Conservation (phyloP, 768 basidiomycete genomes). For the Crepidotus variabilis region DNA sequence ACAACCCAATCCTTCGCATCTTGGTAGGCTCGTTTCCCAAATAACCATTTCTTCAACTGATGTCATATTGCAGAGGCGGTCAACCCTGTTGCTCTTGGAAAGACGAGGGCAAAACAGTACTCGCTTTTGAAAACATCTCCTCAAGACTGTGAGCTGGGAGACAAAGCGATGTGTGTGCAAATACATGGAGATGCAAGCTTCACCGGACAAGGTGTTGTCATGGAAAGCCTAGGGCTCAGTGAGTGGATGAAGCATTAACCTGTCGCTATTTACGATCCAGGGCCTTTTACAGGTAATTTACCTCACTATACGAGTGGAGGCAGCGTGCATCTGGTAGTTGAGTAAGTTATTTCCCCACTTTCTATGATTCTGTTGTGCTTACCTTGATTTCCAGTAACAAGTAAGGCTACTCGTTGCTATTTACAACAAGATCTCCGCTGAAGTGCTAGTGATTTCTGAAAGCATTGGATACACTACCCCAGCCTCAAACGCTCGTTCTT, state of each 20-base stretch:
- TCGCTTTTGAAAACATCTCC: constrained; percentile 67
- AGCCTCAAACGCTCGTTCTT: constrained; percentile 78
- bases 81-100: constrained; percentile 84
- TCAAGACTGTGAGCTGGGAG: constrained; percentile 50
- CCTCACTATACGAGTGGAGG: constrained; percentile 93
- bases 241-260: constrained; percentile 21
- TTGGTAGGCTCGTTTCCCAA: constrained; percentile 37
- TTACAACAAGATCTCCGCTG: neutral
- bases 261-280: neutral
- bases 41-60: constrained; percentile 7
- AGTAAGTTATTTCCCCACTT: constrained; percentile 46
- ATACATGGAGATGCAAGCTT: constrained; percentile 93
- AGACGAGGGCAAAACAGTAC: constrained; percentile 89
- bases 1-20: constrained; percentile 76
- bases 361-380: neutral
- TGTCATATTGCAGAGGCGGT: constrained; percentile 64
- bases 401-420: constrained; percentile 25
- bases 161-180: constrained; percentile 84
- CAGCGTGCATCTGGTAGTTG: constrained; percentile 86
- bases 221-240: constrained; percentile 86
- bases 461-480: constrained; percentile 94
- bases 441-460: constrained; percentile 5
- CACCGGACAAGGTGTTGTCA: constrained; percentile 85
- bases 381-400: constrained; percentile 44
- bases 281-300: constrained; percentile 54